phyloP scores from a whole-genome alignment of 805 yeast species.

The Kodamaea sagamina region DNA sequence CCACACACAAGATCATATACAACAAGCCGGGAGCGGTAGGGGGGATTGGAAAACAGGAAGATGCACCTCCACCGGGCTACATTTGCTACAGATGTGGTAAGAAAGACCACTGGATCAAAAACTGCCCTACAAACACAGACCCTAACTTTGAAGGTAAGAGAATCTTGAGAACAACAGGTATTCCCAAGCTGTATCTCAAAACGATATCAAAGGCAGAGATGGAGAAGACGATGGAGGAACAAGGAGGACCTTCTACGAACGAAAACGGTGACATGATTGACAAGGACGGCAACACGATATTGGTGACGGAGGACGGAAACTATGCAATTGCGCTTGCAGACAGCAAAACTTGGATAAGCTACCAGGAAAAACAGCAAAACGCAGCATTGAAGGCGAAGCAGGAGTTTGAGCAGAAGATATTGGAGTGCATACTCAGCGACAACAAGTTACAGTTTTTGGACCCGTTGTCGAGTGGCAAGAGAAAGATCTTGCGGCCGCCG shows the following conservation, averaged over 20 bases:
- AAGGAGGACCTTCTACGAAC: conserved; percentile 34
- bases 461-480: conserved; percentile 49
- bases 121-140: conserved; percentile 92
- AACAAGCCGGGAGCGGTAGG: conserved; percentile 38
- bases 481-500: conserved; percentile 66
- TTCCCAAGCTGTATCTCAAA: conserved; percentile 88
- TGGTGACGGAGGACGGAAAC: conserved; percentile 93
- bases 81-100: conserved; percentile 96
- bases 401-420: conserved; percentile 48
- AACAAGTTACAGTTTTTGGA: conserved; percentile 53
- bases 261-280: conserved; percentile 48
- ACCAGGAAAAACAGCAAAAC: conserved; percentile 66
- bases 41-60: conserved; percentile 47
- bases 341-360: conserved; percentile 83
- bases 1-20: conserved; percentile 78
- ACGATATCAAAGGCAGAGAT: conserved; percentile 81
- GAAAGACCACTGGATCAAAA: conserved; percentile 90
- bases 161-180: conserved; percentile 93
- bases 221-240: conserved; percentile 43
- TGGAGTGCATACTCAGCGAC: conserved; percentile 34
- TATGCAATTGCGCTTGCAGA: conserved; percentile 97
- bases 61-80: conserved; percentile 91
- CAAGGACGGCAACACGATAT: conserved; percentile 56
- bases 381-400: conserved; percentile 50
- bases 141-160: conserved; percentile 93